Evolutionary conservation across 164 flowering plant genomes (phyloP).

Genomic region (Magnolia officinalis): DNA sequence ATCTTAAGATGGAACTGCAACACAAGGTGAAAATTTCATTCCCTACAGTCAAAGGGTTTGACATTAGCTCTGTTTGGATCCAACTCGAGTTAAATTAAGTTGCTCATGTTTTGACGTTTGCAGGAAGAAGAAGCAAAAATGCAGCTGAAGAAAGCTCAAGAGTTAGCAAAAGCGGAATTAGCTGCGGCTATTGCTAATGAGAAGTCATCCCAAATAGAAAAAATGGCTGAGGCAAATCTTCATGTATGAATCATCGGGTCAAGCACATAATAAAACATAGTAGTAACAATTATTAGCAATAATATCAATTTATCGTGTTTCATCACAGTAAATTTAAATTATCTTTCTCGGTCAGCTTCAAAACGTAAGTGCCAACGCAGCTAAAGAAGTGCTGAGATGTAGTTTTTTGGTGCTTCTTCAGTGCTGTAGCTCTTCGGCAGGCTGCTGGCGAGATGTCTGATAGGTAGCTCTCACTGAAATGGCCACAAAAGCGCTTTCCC

Average conservation of each 20-base stretch:
- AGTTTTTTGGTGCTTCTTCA: too few relatives aligned
- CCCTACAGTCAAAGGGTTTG: not conserved
- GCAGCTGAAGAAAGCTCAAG: conserved; percentile 57
- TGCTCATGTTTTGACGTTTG: conserved; percentile 12
- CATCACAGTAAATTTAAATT: not conserved
- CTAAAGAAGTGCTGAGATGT: too few relatives aligned
- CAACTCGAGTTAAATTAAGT: not conserved
- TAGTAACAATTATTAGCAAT: not conserved
- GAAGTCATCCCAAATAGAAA: conserved; percentile 89
- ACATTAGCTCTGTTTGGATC: not conserved
- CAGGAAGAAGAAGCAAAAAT: conserved; percentile 79
- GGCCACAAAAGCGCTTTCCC: too few relatives aligned
- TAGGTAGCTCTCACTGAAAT: too few relatives aligned
- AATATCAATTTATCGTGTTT: not conserved
- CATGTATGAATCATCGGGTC: conserved; percentile 47
- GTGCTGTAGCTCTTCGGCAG: too few relatives aligned
- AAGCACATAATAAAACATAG: not conserved
- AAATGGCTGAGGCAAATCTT: conserved; percentile 90
- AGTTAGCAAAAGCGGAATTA: conserved; percentile 77
- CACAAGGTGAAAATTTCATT: conserved; percentile 50
- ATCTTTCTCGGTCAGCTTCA: not conserved
- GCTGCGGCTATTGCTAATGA: conserved; percentile 82
- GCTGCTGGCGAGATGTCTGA: too few relatives aligned
- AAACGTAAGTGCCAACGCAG: not conserved
- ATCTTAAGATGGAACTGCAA: conserved; percentile 67